Evolutionary conservation across 129 eudicot genomes (phyloP), one percentile per base, ranked within the genome.

Genomic region (Solidago caesia): DNA sequence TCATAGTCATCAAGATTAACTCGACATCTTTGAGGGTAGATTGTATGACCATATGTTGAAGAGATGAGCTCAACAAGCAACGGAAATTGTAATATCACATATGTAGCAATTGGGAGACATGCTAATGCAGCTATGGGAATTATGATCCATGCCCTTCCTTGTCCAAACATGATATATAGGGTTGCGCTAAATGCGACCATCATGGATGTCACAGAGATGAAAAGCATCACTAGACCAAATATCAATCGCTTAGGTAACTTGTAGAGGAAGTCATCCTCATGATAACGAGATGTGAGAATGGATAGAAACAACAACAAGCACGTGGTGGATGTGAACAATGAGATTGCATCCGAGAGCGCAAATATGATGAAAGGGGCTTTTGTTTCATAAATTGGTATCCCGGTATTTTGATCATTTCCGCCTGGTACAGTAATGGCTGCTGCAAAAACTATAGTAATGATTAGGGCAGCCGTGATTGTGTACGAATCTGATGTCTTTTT

Each of bases 21-120:
- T 29, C 39, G 39, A 29, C 39, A 29, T 29, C 39, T 29, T 29
- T 78, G 89, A 73, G 74, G 74, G 57, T 63, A 56, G 26, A 56
- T 15, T 15, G 9, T 26, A 15, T 12, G 15, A 9, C 61, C 61
- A 16, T 56, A 56, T 6, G 29, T 56, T 56, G 61, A 56, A 56
- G 61, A 56, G 21, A 56, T 56, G 61, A 56, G 61, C 61, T 56
- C 29, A 56, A 56, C 15, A 56, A 56, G 29, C 29, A 56, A 56
- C 11, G 29, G 29, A 56, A 56, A 56, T 26, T 55, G 61, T 55
- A 55, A 55, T 5, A 8, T 4, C 27, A 55, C 61, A 8, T 5
- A 55, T 0, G 27, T 14, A 55, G 61, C 27, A 15, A 55, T 55
- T n/a, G 61, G 61, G 21, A 14, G 5, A 52, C 58, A 52, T 52